Evolutionary conservation across 2,329 filamentous ascomycete genomes (phyloP), one percentile per base, ranked within the genome.

Genomic region (Alternaria rosae): DNA sequence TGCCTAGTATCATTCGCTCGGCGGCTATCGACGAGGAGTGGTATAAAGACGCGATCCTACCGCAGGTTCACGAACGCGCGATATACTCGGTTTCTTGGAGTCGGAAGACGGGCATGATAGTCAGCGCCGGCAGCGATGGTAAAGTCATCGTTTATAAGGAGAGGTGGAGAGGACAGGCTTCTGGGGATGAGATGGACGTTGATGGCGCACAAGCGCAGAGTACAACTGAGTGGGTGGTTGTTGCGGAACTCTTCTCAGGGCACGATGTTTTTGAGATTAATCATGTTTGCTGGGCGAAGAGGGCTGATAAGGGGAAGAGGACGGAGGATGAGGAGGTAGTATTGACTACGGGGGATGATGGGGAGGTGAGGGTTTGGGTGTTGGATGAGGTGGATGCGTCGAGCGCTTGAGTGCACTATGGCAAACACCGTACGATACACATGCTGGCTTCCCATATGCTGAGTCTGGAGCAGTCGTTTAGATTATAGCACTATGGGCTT

Each of bases 251-350:
- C 1, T 85, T 90, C 50, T 90, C 89, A 32, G 92, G 90, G 3
- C 95, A 99, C 77, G 94, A 93, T 1, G 92, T 96, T 3, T 97
- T 94, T 75, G 95, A 99, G 80, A 86, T 98, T 66, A 99, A 99
- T 74, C 93, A 97, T 79, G 86, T 95, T 51, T 89, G 88, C 2
- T 99, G 95, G 95, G 93, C 93, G 68, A 87, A 86, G 70, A 85
- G 94, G 59, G 91, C 88, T 59, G 93, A 97, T 76, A 84, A 85
- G 52, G 89, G 82, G 1, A 85, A 85, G 75, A 84, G 81, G 65
- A 84, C 60, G n/a, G 85, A 86, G 2, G 84, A 80, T 23, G 92
- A 97, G 71, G 94, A 98, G 81, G 91, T 97, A 77, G 83, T 99
- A 48, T 83, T 98, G 20, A 95, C 91, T 15, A 97, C 94, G 0